Evolutionary conservation across 495 filamentous ascomycete genomes (phyloP).

Genomic region (Lindgomyces ingoldianus): DNA sequence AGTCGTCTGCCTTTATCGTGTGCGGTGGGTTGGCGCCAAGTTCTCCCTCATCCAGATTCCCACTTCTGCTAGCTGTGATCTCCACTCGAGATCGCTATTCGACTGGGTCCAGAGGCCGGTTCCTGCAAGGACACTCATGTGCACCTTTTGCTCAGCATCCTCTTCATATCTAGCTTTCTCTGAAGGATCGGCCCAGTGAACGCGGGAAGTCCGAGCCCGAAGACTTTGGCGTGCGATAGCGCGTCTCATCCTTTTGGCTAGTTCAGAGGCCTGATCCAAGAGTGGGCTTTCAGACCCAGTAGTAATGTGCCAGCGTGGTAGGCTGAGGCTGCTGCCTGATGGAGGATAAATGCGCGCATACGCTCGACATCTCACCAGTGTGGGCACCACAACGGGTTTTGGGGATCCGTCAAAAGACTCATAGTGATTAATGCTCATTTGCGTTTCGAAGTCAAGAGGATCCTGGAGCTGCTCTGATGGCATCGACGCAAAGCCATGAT

Average conservation of each 20-base stretch:
- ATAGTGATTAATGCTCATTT: slow-evolving; percentile 23
- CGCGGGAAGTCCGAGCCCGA: not conserved
- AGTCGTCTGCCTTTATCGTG: not conserved
- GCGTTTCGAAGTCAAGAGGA: slow-evolving; percentile 12
- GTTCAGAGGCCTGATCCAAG: slow-evolving; percentile 31
- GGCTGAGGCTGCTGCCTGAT: slow-evolving; percentile 9
- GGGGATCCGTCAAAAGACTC: not conserved
- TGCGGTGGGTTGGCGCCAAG: not conserved
- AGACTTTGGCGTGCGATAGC: slow-evolving; percentile 24
- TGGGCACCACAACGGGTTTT: slow-evolving; percentile 1
- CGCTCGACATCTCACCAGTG: slow-evolving; percentile 22
- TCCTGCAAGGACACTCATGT: slow-evolving; percentile 1
- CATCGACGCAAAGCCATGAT: slow-evolving; percentile 18
- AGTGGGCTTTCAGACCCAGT: slow-evolving; percentile 30
- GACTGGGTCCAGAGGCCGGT: slow-evolving; percentile 23
- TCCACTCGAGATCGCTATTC: slow-evolving; percentile 6
- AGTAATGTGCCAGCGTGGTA: slow-evolving; percentile 31
- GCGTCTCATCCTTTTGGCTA: slow-evolving; percentile 18
- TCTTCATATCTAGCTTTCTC: slow-evolving; percentile 21
- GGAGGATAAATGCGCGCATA: slow-evolving; percentile 36
- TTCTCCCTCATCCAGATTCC: slow-evolving; percentile 23
- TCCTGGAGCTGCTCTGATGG: slow-evolving; percentile 11
- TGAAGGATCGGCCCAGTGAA: slow-evolving; percentile 8
- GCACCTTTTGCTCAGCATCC: slow-evolving; percentile 21
- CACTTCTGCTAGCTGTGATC: slow-evolving; percentile 8